These are phyloP conservation scores for Geranium rotundifolium DNA, from an alignment of 345 rosid genomes.

Conservation along the genomic window DNA sequence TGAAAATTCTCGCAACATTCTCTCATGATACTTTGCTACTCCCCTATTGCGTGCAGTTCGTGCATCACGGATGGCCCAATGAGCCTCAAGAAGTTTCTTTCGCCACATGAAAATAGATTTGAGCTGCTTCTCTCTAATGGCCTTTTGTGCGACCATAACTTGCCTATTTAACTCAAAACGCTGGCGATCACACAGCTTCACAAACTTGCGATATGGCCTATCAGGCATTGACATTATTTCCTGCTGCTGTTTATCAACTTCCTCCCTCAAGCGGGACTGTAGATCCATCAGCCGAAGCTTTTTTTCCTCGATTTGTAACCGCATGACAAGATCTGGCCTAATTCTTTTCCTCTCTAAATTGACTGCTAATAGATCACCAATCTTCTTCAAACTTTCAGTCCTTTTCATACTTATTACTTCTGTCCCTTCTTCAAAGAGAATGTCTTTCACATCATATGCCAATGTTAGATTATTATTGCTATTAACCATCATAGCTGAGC, in stretches of 20 bases:
- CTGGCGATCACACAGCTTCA: conserved; percentile 92
- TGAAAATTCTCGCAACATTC: conserved; percentile 87
- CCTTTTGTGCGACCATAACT: conserved; percentile 75
- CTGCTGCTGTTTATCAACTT: conserved; percentile 90
- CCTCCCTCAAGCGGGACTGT: conserved; percentile 83
- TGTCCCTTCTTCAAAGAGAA: conserved; percentile 79
- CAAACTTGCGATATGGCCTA: conserved; percentile 94
- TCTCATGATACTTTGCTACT: conserved; percentile 98
- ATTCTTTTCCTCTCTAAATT: conserved; percentile 96
- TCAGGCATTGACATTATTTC: conserved; percentile 99
- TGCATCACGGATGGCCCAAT: conserved; percentile 97
- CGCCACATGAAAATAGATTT: conserved; percentile 99
- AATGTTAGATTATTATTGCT: conserved; percentile 64
- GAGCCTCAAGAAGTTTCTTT: conserved; percentile 94
- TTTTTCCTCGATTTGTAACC: conserved; percentile 94
- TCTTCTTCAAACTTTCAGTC: conserved; percentile 71
- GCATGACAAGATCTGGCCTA: conserved; percentile 94
- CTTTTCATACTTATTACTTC: conserved; percentile 72
- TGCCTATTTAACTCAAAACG: conserved; percentile 86
- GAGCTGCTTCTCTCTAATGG: conserved; percentile 81
- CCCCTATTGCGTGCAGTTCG: conserved; percentile 97
- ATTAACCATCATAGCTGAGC: conserved; percentile 55
- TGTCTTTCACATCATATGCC: conserved; percentile 86
- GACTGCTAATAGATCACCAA: conserved; percentile 60
- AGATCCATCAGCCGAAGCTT: conserved; percentile 68